Base-by-base conservation (phyloP, 2,329 filamentous ascomycete species). In the Colletotrichum paranaense region DNA sequence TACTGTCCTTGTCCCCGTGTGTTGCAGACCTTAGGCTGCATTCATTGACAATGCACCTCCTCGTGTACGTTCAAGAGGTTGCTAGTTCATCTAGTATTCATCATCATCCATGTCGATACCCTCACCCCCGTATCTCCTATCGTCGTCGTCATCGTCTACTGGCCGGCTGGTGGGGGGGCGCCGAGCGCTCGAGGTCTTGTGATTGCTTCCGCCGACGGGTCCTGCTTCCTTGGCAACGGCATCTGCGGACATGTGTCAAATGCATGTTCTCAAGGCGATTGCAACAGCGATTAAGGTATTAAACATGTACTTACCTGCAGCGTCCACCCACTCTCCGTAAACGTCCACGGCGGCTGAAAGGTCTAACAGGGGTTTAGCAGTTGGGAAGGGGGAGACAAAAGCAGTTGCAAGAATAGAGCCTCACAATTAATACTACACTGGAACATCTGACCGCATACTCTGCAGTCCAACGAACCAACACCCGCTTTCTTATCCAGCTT, bases 271-370 rank as follows among this genome's bases (percentile, higher is more conserved):
- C 3, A 1, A 59, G 12, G 19, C 46, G 19, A 16, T 24, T 26
- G 11, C 19, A 6, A 53, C 28, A 22, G 38, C 8, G 59, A 22
- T 7, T 32, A 30, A 19, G 5, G 12, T 28, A 30, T 24, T 2
- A 26, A 53, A 8, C 8, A n/a, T 0, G 19, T 16, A 26, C 62
- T 53, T 84, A 91, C 90, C 88, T 75, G 90, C 86, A 76, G 97
- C 97, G 84, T 99, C 97, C 75, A 99, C 94, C 97, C 97, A 99
- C 83, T 98, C 97, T 42, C 94, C 94, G 81, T 99, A 99, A 8
- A 99, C 96, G 81, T 99, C 97, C 59, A 99, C 95, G 0, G 95
- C 91, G 16, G 94, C 94, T 30, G 94, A 97, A 30, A 98, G 91
- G 82, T 97, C 95, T 97, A 62, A 30, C 53, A 58, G 32, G 59